Percentiles rank a stretch among this genome's conserved stretches.
Evolutionary conservation across 495 filamentous ascomycete genomes (phyloP).

Genomic region (Cercophora sp.): DNA sequence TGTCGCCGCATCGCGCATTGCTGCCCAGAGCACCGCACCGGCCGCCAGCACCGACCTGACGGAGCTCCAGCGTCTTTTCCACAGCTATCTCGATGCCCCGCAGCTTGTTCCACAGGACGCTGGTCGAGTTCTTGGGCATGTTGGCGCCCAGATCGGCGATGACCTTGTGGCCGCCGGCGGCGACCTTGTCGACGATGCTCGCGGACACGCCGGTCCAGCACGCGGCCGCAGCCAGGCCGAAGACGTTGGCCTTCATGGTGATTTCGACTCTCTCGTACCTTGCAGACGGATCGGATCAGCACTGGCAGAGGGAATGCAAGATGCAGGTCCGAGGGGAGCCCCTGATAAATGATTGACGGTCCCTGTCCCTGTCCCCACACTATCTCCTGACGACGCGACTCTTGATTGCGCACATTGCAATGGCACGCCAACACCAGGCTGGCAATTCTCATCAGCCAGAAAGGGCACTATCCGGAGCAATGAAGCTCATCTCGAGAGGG

Average conservation of each 20-base stretch:
- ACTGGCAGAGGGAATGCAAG: background rate
- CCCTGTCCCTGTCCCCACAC: background rate
- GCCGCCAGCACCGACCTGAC: constrained; percentile 18
- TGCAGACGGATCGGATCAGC: no score
- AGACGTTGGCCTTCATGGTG: constrained; percentile 24
- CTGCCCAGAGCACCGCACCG: constrained; percentile 24
- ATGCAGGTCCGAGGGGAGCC: background rate
- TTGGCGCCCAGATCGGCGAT: background rate
- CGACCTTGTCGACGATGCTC: background rate
- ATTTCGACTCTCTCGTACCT: no score
- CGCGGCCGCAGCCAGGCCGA: constrained; percentile 19
- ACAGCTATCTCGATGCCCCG: background rate
- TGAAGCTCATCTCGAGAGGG: constrained; percentile 9
- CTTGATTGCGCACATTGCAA: background rate
- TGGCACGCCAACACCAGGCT: constrained; percentile 7
- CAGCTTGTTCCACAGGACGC: background rate
- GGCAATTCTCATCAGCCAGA: no score
- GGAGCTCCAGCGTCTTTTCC: constrained; percentile 13
- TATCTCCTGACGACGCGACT: background rate
- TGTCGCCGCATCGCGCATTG: constrained; percentile 20
- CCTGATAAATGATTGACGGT: background rate
- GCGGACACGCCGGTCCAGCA: constrained; percentile 16
- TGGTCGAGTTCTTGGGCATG: constrained; percentile 6
- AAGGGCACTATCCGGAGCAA: constrained; percentile 33
- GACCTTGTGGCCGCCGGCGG: background rate